These are phyloP conservation scores for Pinus albicaulis DNA, from an alignment of 75 land plant species.

Conservation along the genomic window DNA sequence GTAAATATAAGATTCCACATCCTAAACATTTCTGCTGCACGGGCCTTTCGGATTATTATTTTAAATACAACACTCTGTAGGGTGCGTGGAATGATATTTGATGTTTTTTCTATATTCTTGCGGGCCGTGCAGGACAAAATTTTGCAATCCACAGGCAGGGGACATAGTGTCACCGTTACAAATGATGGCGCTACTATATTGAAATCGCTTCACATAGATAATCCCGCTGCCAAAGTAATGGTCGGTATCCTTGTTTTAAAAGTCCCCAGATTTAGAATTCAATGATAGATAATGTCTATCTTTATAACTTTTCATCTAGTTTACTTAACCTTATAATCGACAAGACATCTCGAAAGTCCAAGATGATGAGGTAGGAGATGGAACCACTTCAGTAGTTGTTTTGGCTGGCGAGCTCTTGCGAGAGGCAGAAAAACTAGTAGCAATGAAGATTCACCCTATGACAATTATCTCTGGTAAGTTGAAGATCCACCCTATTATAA, in stretches of 20 bases:
- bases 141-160: constrained; percentile 93
- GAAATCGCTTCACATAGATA: constrained; percentile 93
- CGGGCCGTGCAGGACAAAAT: constrained; percentile 71
- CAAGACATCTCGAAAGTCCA: constrained; percentile 95
- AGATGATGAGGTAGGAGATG: constrained; percentile 99
- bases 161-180: constrained; percentile 85
- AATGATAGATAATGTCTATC: background rate
- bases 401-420: constrained; percentile 93
- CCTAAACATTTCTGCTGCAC: background rate
- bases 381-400: constrained; percentile 98
- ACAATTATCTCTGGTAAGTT: constrained; percentile 85
- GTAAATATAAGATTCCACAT: background rate
- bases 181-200: constrained; percentile 99
- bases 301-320: background rate
- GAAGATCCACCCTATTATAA: constrained; percentile 98
- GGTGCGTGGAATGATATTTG: background rate
- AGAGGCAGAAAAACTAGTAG: constrained; percentile 90
- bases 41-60: background rate
- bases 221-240: constrained; percentile 97
- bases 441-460: constrained; percentile 92
- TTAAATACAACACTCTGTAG: background rate
- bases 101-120: background rate
- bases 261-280: background rate
- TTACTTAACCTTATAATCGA: background rate
- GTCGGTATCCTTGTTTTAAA: constrained; percentile 69